Evolutionary conservation across 352 stramenopile genomes (phyloP), one percentile per base, ranked within the genome.

Genomic region (Elongisporangium anandrum): DNA sequence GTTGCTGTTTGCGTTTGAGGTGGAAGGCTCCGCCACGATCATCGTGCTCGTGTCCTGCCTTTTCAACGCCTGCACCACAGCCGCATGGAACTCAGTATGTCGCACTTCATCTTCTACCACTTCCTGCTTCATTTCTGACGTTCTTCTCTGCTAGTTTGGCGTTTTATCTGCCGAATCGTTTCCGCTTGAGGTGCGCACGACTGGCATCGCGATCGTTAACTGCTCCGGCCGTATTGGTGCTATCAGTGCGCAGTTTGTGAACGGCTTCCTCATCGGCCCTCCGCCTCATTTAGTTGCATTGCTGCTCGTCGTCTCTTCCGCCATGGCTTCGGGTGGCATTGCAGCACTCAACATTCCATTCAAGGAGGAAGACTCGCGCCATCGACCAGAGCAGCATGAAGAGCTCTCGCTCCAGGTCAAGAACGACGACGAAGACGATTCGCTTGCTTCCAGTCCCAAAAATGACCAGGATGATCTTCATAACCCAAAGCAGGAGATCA

Each of bases 211-310:
- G 23, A 50, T 97, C 10, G 94, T 96, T 39, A 96, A 93, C 57
- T 90, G 88, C 41, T 87, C 77, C 2, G 93, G 91, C 9, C 77
- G 90, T 21, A 65, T 98, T 51, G 93, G 90, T 50, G 90, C 90
- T 9, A 97, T 98, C 66, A 65, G 87, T 45, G 85, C 90, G 9
- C 93, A 98, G 68, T 96, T 97, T 58, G 87, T 95, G 20, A 96
- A 96, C 52, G 89, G 87, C 2, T 91, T 84, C 49, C 77, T 97
- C 24, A 86, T 96, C 57, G 81, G 79, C 2, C 78, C 81, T 17
- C 78, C 82, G 17, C 73, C 88, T 34, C 87, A 94, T 56, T 69
- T 96, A 4, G 73, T 77, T 23, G 68, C 90, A n/a, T 57, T 97
- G 50, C 63, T 97, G 8, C 56, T 91, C 21, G 79, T 95, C 21